Conservation (phyloP, 1,284 basidiomycete species). For the Fomitiporia mediterranea region DNA sequence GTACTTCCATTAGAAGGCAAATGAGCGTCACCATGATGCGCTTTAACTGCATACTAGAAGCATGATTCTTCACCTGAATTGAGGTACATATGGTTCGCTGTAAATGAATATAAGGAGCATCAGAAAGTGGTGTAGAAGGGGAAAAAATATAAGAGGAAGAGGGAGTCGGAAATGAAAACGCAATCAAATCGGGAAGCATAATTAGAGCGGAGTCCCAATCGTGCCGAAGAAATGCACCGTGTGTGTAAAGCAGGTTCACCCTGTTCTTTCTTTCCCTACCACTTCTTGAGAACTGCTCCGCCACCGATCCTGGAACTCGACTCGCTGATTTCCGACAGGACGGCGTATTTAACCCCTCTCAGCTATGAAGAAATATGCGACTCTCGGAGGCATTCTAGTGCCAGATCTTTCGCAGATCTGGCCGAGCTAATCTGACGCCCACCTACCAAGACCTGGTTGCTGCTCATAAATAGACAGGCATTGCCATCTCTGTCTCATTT, state of each 20-base stretch:
- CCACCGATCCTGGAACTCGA: not conserved
- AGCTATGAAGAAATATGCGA: not conserved
- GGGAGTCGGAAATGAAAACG: too few species aligned
- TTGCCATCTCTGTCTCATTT: too few species aligned
- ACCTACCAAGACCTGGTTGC: not conserved
- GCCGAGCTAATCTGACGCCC: not conserved
- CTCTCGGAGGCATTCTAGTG: not conserved
- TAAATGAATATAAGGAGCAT: too few species aligned
- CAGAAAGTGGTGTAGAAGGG: not conserved
- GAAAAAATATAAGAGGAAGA: not conserved
- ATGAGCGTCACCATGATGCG: too few species aligned
- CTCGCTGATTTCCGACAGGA: not conserved
- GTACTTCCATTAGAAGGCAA: too few species aligned
- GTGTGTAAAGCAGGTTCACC: not conserved
- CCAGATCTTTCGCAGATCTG: not conserved
- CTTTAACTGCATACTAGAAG: too few species aligned
- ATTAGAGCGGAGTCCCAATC: slow-evolving; percentile 8
- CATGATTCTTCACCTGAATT: too few species aligned
- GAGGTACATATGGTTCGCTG: too few species aligned
- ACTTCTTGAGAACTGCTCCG: not conserved
- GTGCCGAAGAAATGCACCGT: not conserved
- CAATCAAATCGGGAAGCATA: not conserved
- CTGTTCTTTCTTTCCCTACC: not conserved
- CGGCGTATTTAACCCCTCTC: not conserved
- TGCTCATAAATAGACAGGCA: not conserved